Evolutionary conservation across 768 basidiomycete genomes (phyloP).

Genomic region (Naematelia aurantialba): DNA sequence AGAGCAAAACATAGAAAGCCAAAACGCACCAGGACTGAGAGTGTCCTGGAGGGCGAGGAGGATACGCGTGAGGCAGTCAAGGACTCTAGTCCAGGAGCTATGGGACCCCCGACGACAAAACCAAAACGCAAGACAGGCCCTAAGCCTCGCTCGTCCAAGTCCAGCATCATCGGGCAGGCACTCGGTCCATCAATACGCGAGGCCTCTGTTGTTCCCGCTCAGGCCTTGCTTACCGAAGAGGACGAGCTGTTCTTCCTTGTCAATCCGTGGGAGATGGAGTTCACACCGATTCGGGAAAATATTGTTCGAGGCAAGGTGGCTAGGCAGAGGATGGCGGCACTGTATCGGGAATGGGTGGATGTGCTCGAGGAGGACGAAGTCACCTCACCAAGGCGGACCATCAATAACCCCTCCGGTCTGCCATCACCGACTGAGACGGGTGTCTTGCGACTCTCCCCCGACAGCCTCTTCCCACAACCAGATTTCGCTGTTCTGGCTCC

Average conservation of each 20-base stretch:
- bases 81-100: constrained; percentile 33
- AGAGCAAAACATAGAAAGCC: constrained; percentile 18
- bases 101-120: constrained; percentile 38
- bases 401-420: constrained; percentile 28
- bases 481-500: constrained; percentile 40
- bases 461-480: constrained; percentile 26
- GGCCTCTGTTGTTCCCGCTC: constrained; percentile 8
- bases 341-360: constrained; percentile 42
- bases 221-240: constrained; percentile 6
- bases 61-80: constrained; percentile 12
- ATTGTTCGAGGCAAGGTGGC: constrained; percentile 26
- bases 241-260: constrained; percentile 36
- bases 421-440: constrained; percentile 43
- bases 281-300: constrained; percentile 41
- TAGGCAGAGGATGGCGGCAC: constrained; percentile 23
- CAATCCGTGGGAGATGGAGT: constrained; percentile 43
- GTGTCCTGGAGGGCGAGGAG: constrained; percentile 22
- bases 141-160: constrained; percentile 17
- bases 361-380: constrained; percentile 24
- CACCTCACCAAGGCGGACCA: constrained; percentile 15
- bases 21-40: constrained; percentile 27
- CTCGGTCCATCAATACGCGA: constrained; percentile 9
- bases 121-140: constrained; percentile 29
- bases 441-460: constrained; percentile 28
- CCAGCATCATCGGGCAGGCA: constrained; percentile 8